Conservation (phyloP, 129 eudicot genomes). For the Scalesia atractyloides region DNA sequence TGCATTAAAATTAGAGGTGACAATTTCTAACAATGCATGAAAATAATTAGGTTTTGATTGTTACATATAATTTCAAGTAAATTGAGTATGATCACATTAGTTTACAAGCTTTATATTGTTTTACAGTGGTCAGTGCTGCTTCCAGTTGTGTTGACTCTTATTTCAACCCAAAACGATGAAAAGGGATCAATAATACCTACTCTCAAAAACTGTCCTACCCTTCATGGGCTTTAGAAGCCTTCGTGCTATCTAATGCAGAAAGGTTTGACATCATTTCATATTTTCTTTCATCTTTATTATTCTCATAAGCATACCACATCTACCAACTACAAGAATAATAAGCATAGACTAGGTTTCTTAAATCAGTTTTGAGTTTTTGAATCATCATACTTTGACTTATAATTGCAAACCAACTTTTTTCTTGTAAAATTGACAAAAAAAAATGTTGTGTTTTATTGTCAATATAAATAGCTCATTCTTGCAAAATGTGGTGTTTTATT, state of each 20-base stretch:
- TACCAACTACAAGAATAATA: neutral
- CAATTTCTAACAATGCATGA: no score
- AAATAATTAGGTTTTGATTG: neutral
- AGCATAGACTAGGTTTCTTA: neutral
- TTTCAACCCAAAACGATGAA: constrained; percentile 63
- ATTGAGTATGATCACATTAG: neutral
- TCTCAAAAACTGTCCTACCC: constrained; percentile 67
- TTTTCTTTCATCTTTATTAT: neutral
- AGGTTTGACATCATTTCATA: constrained; percentile 46
- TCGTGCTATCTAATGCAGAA: constrained; percentile 82
- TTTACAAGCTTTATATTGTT: constrained; percentile 17
- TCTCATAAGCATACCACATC: neutral
- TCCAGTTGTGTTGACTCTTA: constrained; percentile 91
- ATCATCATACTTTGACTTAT: no score
- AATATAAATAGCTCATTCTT: no score
- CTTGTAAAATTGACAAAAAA: no score
- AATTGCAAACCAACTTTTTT: no score
- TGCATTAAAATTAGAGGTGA: no score
- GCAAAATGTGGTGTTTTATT: no score
- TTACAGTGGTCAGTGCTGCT: constrained; percentile 91
- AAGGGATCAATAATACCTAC: constrained; percentile 29
- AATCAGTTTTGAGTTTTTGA: no score
- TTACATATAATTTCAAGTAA: neutral
- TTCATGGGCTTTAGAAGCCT: constrained; percentile 94
- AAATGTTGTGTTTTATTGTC: no score